These are phyloP conservation scores for Gynochthodes officinalis DNA, from an alignment of 257 asterid genomes.

Conservation along the genomic window DNA sequence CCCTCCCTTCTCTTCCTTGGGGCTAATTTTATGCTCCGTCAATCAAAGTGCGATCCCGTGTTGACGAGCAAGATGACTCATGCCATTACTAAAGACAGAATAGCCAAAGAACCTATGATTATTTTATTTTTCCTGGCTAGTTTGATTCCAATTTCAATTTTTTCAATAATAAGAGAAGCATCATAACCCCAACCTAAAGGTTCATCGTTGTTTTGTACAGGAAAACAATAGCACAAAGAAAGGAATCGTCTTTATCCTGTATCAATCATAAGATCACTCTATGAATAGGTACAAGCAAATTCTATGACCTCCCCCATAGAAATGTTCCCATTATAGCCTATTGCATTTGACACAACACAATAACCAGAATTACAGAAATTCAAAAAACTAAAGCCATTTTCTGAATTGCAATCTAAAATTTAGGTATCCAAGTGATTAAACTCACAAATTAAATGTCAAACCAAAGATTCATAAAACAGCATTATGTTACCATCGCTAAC, in stretches of 20 bases:
- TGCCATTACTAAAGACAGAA: neutral
- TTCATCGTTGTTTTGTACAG: neutral
- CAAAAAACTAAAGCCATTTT: neutral
- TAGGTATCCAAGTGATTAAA: neutral
- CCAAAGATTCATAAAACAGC: slow-evolving; percentile 9
- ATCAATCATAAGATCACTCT: neutral
- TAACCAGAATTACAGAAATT: neutral
- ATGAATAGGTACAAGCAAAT: neutral
- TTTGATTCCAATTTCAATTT: neutral
- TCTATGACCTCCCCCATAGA: neutral
- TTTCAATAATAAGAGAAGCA: neutral
- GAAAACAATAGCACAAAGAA: neutral
- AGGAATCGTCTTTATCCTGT: neutral
- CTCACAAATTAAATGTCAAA: neutral
- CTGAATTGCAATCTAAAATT: neutral
- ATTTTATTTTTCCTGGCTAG: neutral
- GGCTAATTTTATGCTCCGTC: neutral
- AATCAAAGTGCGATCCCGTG: neutral
- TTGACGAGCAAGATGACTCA: neutral
- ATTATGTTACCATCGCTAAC: slow-evolving; percentile 78
- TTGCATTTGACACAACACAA: neutral
- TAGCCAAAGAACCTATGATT: neutral
- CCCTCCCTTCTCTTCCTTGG: neutral
- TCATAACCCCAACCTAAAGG: neutral
- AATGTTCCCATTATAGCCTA: neutral